phyloP scores from a whole-genome alignment of 805 yeast genomes.

The Ogataea polymorpha region DNA sequence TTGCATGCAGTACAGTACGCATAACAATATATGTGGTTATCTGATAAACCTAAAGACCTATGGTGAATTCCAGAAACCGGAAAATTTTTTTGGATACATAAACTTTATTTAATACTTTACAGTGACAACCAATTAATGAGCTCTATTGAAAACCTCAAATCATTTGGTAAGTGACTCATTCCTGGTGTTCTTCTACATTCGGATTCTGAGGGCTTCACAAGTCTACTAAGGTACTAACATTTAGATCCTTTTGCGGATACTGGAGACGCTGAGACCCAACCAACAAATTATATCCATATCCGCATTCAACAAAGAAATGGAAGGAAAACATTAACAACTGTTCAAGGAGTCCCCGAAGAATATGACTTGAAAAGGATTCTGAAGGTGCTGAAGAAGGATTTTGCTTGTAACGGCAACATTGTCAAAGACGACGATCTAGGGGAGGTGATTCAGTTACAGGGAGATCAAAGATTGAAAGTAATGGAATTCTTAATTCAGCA shows the following conservation, averaged over 20 bases:
- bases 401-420: slow-evolving; percentile 98
- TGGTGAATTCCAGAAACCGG: neutral
- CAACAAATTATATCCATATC: slow-evolving; percentile 92
- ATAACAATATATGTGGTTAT: too few species aligned
- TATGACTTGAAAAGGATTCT: slow-evolving; percentile 92
- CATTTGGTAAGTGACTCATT: slow-evolving; percentile 51
- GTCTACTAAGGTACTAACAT: neutral
- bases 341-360: slow-evolving; percentile 94
- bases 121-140: slow-evolving; percentile 48
- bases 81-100: slow-evolving; percentile 3
- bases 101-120: neutral
- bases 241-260: slow-evolving; percentile 98
- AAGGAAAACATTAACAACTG: slow-evolving; percentile 96
- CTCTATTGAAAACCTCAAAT: slow-evolving; percentile 88
- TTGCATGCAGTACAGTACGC: too few species aligned
- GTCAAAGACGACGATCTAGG: slow-evolving; percentile 96
- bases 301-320: slow-evolving; percentile 99
- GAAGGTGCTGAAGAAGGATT: slow-evolving; percentile 93
- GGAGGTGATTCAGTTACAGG: slow-evolving; percentile 95
- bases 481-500: slow-evolving; percentile 86
- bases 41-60: too few species aligned
- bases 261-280: slow-evolving; percentile 98
- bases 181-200: neutral
- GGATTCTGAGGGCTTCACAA: neutral
- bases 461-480: slow-evolving; percentile 97